Percentiles rank a stretch among this genome's conserved stretches.
phyloP scores from a whole-genome alignment of 805 yeast genomes.

The Yarrowia sp. region DNA sequence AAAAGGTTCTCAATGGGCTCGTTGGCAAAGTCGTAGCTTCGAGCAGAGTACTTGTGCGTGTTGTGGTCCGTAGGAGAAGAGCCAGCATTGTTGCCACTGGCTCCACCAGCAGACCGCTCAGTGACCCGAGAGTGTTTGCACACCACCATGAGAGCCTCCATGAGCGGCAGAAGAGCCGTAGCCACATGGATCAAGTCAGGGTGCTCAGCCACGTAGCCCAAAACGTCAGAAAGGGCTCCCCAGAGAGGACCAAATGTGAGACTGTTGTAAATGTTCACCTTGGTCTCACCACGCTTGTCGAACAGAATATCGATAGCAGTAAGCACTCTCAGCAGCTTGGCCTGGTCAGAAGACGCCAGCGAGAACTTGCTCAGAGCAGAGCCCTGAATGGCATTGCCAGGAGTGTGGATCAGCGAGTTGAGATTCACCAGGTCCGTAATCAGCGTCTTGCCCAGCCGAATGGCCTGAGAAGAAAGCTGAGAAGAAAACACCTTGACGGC shows the following conservation, averaged over 20 bases:
- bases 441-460: constrained; percentile 52
- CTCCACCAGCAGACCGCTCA: not conserved
- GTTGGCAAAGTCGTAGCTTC: constrained; percentile 59
- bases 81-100: not conserved
- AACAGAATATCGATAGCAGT: constrained; percentile 85
- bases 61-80: not conserved
- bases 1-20: constrained; percentile 77
- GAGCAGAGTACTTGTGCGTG: constrained; percentile 51
- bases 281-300: constrained; percentile 39
- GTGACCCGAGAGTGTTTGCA: constrained; percentile 73
- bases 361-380: constrained; percentile 65
- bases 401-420: constrained; percentile 17
- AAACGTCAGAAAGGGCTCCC: constrained; percentile 76
- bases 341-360: constrained; percentile 78
- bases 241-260: constrained; percentile 75
- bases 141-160: constrained; percentile 94
- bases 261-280: constrained; percentile 50
- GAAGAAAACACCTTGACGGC: constrained; percentile 63
- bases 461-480: constrained; percentile 64
- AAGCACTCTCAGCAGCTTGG: constrained; percentile 76
- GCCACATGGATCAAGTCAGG: constrained; percentile 61
- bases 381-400: constrained; percentile 48
- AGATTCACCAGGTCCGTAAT: constrained; percentile 47
- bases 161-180: constrained; percentile 75
- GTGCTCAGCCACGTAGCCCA: constrained; percentile 59